Evolutionary conservation across 2,329 filamentous ascomycete species (phyloP).

Genomic region (Penicillium hesseltinei): DNA sequence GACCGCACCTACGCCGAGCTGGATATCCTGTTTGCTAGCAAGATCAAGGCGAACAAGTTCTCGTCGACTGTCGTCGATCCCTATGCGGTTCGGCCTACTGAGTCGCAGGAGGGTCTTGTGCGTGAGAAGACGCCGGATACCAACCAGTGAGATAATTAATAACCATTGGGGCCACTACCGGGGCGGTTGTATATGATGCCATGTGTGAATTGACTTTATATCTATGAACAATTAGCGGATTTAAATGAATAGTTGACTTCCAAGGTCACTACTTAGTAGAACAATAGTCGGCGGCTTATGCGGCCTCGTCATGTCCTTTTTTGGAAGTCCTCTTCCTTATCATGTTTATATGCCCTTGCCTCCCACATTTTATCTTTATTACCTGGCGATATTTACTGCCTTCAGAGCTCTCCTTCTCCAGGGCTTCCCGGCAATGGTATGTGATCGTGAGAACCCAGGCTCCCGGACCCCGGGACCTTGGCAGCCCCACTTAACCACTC

Average conservation of each 20-base stretch:
- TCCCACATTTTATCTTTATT: no score
- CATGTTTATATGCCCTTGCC: no score
- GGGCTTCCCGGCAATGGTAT: no score
- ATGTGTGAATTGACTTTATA: neutral
- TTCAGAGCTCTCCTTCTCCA: no score
- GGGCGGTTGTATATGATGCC: neutral
- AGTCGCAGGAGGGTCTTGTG: constrained; percentile 21
- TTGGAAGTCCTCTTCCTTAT: no score
- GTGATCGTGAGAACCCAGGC: no score
- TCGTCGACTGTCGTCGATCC: constrained; percentile 20
- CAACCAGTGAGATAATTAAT: constrained; percentile 7
- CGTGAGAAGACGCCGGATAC: constrained; percentile 6
- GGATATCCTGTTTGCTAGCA: constrained; percentile 43
- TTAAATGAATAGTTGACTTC: neutral
- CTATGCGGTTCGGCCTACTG: constrained; percentile 11
- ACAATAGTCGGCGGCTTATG: no score
- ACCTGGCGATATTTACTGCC: no score
- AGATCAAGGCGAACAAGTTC: constrained; percentile 38
- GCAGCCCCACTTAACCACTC: no score
- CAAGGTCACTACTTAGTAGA: no score
- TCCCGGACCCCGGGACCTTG: no score
- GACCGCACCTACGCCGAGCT: constrained; percentile 42
- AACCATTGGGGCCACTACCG: neutral
- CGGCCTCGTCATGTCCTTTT: no score
- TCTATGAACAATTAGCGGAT: neutral